Evolutionary conservation across 805 yeast species (phyloP).

Genomic region (Candida quercuum): DNA sequence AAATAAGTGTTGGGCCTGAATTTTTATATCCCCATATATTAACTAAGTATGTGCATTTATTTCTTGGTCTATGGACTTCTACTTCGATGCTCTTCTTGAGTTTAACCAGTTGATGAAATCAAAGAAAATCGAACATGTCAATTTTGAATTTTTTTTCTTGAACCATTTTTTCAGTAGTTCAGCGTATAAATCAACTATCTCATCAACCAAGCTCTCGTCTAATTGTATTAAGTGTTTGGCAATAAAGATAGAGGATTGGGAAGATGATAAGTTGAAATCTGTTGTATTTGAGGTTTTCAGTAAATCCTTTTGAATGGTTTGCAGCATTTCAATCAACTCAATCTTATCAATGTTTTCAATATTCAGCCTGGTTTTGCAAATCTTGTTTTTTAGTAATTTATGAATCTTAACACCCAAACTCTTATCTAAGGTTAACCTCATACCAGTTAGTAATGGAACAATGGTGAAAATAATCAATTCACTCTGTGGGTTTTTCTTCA

Average conservation of each 20-base stretch:
- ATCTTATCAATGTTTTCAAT: constrained; percentile 19
- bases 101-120: constrained; percentile 80
- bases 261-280: constrained; percentile 35
- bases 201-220: constrained; percentile 29
- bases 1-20: too few species aligned
- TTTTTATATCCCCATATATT: too few species aligned
- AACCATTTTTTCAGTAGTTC: constrained; percentile 60
- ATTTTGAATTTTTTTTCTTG: constrained; percentile 35
- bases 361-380: constrained; percentile 44
- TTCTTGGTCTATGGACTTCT: too few species aligned
- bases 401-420: constrained; percentile 70
- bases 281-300: constrained; percentile 29
- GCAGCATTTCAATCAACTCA: constrained; percentile 24
- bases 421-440: constrained; percentile 64
- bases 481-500: constrained; percentile 27
- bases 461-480: constrained; percentile 39
- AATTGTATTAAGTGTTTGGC: constrained; percentile 46
- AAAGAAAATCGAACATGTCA: constrained; percentile 54
- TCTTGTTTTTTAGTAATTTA: constrained; percentile 55
- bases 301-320: constrained; percentile 38
- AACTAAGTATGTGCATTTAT: too few species aligned
- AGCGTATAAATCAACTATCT: constrained; percentile 52
- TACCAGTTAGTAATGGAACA: constrained; percentile 52
- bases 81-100: constrained; percentile 39
- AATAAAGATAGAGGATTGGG: constrained; percentile 63